Evolutionary conservation across 768 basidiomycete species (phyloP).

Genomic region (Cystoderma amianthinum): DNA sequence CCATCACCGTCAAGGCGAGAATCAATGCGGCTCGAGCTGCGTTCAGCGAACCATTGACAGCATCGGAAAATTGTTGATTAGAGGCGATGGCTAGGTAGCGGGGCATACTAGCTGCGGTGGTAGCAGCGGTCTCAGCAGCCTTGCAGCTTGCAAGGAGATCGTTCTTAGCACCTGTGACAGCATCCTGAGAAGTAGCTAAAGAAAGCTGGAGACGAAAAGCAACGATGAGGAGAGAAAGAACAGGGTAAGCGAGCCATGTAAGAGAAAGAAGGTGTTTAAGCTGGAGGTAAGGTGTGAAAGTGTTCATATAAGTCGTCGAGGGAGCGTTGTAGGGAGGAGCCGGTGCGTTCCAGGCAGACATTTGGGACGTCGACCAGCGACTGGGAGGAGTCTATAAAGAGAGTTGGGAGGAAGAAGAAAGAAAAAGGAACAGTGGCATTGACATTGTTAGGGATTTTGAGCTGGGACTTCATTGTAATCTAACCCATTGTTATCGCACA

Average conservation of each 20-base stretch:
- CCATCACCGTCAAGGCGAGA: constrained; percentile 75
- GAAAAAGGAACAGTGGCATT: constrained; percentile 11
- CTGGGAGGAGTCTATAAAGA: no score
- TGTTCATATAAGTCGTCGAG: constrained; percentile 27
- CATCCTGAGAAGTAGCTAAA: constrained; percentile 57
- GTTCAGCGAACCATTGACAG: constrained; percentile 73
- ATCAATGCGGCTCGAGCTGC: constrained; percentile 70
- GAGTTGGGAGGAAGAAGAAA: constrained; percentile 14
- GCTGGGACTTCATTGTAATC: no score
- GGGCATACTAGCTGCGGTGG: constrained; percentile 79
- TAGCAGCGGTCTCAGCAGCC: constrained; percentile 80
- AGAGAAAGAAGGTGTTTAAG: constrained; percentile 81
- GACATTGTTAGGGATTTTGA: no score
- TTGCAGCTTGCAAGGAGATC: constrained; percentile 79
- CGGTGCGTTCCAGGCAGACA: constrained; percentile 30
- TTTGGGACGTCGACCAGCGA: constrained; percentile 43
- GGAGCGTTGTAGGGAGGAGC: constrained; percentile 54
- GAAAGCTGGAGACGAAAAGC: constrained; percentile 79
- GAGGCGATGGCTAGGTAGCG: constrained; percentile 82
- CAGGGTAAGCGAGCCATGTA: constrained; percentile 87
- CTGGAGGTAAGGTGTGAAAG: constrained; percentile 76
- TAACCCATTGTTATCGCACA: no score
- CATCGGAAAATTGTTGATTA: constrained; percentile 71
- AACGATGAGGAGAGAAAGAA: constrained; percentile 83
- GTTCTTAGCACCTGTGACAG: constrained; percentile 62